Percentiles rank a stretch among this genome's conserved stretches.
These are phyloP conservation scores for Lecanicillium sp. DNA, from an alignment of 2,329 filamentous ascomycete species.

Conservation along the genomic window DNA sequence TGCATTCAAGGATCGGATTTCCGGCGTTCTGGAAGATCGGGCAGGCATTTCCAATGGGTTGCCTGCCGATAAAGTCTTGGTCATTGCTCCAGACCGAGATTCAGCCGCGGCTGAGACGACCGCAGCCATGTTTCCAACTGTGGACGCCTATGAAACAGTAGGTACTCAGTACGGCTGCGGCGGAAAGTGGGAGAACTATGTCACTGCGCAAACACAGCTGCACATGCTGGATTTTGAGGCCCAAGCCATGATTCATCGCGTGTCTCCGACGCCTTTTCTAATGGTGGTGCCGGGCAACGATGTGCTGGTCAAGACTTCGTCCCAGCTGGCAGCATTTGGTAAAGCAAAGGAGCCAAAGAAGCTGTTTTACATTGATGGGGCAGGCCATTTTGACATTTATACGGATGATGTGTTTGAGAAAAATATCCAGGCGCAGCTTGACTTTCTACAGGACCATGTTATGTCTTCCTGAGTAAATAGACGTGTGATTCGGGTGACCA, in stretches of 20 bases:
- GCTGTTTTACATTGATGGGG: slow-evolving; percentile 1
- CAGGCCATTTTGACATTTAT: background rate
- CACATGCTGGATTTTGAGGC: slow-evolving; percentile 9
- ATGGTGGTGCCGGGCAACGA: slow-evolving; percentile 10
- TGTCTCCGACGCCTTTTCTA: slow-evolving; percentile 11
- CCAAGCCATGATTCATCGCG: slow-evolving; percentile 9
- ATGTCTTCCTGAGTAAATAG: background rate
- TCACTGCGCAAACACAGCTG: slow-evolving; percentile 3
- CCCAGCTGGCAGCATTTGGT: slow-evolving; percentile 10
- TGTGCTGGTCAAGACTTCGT: background rate
- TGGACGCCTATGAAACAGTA: background rate
- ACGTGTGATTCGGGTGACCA: too few species aligned
- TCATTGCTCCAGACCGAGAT: slow-evolving; percentile 4
- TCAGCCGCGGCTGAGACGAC: slow-evolving; percentile 3
- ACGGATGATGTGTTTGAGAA: background rate
- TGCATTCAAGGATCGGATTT: background rate
- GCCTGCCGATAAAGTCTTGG: background rate
- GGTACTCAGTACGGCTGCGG: background rate
- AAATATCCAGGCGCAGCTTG: background rate
- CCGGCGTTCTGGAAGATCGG: slow-evolving; percentile 2
- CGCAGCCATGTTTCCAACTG: background rate
- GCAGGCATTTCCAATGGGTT: background rate
- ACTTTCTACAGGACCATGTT: background rate
- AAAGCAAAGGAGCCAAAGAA: slow-evolving; percentile 9
- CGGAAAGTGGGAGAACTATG: slow-evolving; percentile 9